These are phyloP conservation scores for Pyrus pyrifolia DNA, from an alignment of 306 rosid species.

Conservation along the genomic window DNA sequence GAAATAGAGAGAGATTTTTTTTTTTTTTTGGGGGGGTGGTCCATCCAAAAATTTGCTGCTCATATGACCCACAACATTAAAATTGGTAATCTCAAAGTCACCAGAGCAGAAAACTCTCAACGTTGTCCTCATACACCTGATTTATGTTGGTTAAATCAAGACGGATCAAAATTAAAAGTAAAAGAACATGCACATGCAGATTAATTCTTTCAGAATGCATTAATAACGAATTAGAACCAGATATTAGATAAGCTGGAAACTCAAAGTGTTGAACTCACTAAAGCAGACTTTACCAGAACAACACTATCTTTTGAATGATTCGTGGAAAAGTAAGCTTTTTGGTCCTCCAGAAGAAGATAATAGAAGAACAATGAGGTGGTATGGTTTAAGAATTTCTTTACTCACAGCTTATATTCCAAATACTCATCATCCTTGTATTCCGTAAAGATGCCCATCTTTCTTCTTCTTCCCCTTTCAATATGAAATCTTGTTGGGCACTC, in stretches of 20 bases:
- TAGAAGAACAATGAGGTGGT: background rate
- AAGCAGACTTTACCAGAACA: background rate
- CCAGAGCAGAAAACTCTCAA: background rate
- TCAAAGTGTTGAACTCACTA: background rate
- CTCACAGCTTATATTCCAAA: constrained; percentile 88
- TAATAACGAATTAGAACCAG: background rate
- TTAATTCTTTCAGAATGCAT: background rate
- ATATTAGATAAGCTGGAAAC: background rate
- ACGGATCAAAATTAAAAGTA: background rate
- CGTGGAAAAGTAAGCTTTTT: background rate
- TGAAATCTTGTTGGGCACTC: constrained; percentile 87
- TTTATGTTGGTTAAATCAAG: background rate
- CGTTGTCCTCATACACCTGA: background rate
- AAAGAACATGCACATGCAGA: background rate
- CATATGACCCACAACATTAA: background rate
- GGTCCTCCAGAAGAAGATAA: background rate
- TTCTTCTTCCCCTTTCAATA: constrained; percentile 74
- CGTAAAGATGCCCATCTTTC: constrained; percentile 68
- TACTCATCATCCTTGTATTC: constrained; percentile 85
- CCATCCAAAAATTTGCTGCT: too few species aligned
- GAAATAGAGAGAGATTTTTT: background rate
- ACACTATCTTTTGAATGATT: background rate
- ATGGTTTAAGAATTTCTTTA: constrained; percentile 14
- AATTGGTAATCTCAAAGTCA: background rate
- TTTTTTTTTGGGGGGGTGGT: too few species aligned